phyloP scores from a whole-genome alignment of 2,329 filamentous ascomycete genomes.

The Tricladium varicosporioides region DNA sequence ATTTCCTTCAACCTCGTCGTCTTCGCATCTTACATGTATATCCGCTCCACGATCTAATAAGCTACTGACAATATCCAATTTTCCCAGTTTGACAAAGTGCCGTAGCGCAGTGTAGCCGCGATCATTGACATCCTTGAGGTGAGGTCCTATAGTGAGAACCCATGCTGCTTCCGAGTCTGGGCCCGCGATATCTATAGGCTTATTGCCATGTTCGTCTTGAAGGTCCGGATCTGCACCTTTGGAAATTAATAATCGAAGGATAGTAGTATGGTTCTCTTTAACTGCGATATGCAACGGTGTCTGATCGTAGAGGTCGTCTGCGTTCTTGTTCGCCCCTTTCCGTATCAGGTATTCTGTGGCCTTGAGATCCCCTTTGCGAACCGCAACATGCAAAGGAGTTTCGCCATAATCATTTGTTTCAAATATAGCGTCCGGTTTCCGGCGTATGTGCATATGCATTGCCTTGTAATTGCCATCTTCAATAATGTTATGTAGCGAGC shows the following conservation, averaged over 20 bases:
- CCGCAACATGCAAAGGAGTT: constrained; percentile 2
- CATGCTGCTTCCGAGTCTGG: neutral
- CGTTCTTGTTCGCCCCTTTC: constrained; percentile 6
- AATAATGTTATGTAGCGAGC: neutral
- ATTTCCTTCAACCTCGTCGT: neutral
- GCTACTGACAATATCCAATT: neutral
- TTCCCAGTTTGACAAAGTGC: neutral
- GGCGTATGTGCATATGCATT: neutral
- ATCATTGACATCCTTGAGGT: neutral
- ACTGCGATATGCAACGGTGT: constrained; percentile 8
- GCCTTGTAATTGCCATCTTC: neutral
- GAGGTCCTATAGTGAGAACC: neutral
- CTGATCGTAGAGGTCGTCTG: neutral
- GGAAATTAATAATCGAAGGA: neutral
- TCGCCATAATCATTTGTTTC: neutral
- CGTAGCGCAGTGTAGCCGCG: neutral
- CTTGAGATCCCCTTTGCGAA: neutral
- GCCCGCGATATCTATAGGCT: neutral
- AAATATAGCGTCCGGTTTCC: neutral
- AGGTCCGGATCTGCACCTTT: neutral
- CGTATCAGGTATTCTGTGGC: neutral
- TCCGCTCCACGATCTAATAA: neutral
- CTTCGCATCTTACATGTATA: neutral
- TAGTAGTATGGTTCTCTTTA: neutral
- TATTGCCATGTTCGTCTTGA: neutral